phyloP scores from a whole-genome alignment of 257 asterid genomes.

The Rhazya stricta region DNA sequence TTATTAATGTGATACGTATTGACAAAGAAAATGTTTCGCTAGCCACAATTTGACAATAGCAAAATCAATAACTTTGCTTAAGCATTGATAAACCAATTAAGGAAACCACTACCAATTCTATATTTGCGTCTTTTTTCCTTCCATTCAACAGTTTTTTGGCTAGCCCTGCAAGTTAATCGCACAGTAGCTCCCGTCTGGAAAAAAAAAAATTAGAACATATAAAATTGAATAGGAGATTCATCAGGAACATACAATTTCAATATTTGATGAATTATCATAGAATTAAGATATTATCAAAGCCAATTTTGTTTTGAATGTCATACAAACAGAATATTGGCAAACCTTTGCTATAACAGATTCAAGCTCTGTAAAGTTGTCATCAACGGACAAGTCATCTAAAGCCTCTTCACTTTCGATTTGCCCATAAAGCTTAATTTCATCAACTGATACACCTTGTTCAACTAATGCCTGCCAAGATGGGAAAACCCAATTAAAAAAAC shows the following conservation, averaged over 20 bases:
- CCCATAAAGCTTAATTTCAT: conserved; percentile 89
- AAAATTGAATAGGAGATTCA: background rate
- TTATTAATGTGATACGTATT: background rate
- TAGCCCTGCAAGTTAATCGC: background rate
- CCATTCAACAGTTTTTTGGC: background rate
- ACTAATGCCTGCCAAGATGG: conserved; percentile 51
- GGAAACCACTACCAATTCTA: background rate
- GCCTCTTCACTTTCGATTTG: conserved; percentile 56
- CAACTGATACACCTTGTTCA: conserved; percentile 59
- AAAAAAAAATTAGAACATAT: background rate
- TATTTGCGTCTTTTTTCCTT: background rate
- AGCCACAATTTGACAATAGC: background rate
- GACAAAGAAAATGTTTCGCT: background rate
- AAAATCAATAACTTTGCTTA: background rate
- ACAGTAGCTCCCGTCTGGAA: background rate
- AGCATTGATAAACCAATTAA: background rate
- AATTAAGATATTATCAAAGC: background rate
- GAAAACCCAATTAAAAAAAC: conserved; percentile 22
- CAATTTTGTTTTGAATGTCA: background rate
- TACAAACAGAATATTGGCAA: conserved; percentile 7
- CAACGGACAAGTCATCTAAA: conserved; percentile 54
- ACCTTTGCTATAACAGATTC: conserved; percentile 73
- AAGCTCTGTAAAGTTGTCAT: conserved; percentile 67
- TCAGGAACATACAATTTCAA: background rate
- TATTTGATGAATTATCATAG: background rate